A percentile compares a stretch with the other conserved stretches of the same genome.
These are phyloP conservation scores for Echinochloa phyllopogon DNA, from an alignment of 176 grass and related monocot genomes.

Conservation along the genomic window DNA sequence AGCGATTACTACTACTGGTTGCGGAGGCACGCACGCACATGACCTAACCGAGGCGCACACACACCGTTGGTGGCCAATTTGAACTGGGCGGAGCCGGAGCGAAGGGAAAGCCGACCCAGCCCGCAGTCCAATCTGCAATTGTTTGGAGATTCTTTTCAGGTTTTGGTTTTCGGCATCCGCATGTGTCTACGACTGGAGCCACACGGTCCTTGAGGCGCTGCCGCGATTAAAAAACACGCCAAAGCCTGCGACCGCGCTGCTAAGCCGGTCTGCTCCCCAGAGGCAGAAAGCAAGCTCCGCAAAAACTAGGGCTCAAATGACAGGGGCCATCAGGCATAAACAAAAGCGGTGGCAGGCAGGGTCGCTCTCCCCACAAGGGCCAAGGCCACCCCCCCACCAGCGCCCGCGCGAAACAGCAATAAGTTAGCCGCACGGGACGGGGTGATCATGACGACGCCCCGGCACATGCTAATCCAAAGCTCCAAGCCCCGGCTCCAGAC, in stretches of 20 bases:
- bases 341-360: neutral
- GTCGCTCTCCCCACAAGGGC: conserved; percentile 22
- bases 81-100: neutral
- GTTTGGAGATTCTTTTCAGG: conserved; percentile 1
- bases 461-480: conserved; percentile 5
- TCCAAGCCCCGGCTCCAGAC: neutral
- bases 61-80: neutral
- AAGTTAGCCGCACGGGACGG: conserved; percentile 1
- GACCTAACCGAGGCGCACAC: neutral
- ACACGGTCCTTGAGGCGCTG: conserved; percentile 32
- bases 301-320: conserved; percentile 7
- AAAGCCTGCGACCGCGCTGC: conserved; percentile 43
- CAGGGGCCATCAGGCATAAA: conserved; percentile 24
- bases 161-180: conserved; percentile 9
- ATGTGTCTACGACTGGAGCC: conserved; percentile 13
- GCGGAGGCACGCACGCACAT: neutral
- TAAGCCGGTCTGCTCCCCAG: conserved; percentile 37
- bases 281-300: conserved; percentile 25
- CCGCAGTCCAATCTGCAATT: neutral
- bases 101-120: neutral
- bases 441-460: conserved; percentile 24
- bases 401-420: conserved; percentile 16
- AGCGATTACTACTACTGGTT: neutral
- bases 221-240: neutral
- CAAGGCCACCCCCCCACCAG: conserved; percentile 23